These are phyloP conservation scores for Backusella tarrabulga DNA, from an alignment of 192 early-diverging fungal species.

Conservation along the genomic window DNA sequence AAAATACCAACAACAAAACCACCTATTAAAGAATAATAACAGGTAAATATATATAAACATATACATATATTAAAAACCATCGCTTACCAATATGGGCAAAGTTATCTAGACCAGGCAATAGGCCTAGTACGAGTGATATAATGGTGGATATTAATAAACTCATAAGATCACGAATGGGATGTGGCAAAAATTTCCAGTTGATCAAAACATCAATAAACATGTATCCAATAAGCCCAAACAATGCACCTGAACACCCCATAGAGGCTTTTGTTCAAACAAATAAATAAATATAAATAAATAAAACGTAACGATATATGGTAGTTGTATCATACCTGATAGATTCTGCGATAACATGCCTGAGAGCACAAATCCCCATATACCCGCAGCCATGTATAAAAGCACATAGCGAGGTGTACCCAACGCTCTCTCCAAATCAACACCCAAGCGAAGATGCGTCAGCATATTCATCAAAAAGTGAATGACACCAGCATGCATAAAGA, in stretches of 20 bases:
- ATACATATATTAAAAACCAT: not conserved
- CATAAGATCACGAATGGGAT: constrained; percentile 67
- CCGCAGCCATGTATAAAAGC: constrained; percentile 60
- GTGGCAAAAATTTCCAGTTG: constrained; percentile 70
- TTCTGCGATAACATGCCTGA: constrained; percentile 61
- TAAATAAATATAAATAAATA: not conserved
- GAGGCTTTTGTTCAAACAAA: constrained; percentile 35
- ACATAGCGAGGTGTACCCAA: constrained; percentile 74
- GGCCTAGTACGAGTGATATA: constrained; percentile 68
- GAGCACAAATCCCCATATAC: constrained; percentile 77
- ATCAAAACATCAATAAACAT: constrained; percentile 76
- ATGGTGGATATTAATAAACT: constrained; percentile 66
- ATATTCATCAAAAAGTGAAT: constrained; percentile 78
- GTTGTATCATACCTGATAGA: constrained; percentile 36
- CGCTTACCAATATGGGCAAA: constrained; percentile 77
- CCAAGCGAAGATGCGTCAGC: constrained; percentile 65
- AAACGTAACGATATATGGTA: too few species aligned
- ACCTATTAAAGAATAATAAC: not conserved
- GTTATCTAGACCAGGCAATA: constrained; percentile 77
- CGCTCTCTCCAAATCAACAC: constrained; percentile 71
- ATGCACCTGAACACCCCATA: constrained; percentile 56
- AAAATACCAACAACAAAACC: constrained; percentile 20
- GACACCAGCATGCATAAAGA: constrained; percentile 82
- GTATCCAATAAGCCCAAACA: constrained; percentile 75
- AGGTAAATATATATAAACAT: not conserved